Evolutionary conservation across 495 filamentous ascomycete genomes (phyloP).

Genomic region (Bacidia rubella): DNA sequence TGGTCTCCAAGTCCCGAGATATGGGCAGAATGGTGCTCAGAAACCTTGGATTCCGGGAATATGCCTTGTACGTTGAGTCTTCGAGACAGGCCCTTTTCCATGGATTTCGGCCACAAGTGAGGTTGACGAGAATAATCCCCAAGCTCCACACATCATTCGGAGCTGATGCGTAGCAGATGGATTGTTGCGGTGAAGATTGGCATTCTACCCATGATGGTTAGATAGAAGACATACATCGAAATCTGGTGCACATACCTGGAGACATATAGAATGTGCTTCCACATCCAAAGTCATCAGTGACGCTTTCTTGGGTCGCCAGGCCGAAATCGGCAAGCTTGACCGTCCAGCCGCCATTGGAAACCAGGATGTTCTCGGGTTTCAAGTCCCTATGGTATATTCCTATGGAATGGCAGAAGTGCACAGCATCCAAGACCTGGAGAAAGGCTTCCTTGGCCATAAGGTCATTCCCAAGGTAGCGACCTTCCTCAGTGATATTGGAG

Average conservation of each 20-base stretch:
- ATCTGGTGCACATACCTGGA: constrained; percentile 67
- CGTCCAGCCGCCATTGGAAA: constrained; percentile 71
- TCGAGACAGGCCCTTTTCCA: constrained; percentile 92
- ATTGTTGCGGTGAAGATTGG: constrained; percentile 68
- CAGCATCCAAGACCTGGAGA: constrained; percentile 94
- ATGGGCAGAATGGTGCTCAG: constrained; percentile 86
- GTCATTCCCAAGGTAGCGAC: constrained; percentile 89
- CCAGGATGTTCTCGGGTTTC: constrained; percentile 96
- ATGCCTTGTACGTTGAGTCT: constrained; percentile 93
- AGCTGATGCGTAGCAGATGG: constrained; percentile 73
- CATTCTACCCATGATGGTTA: constrained; percentile 53
- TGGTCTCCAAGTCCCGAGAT: constrained; percentile 77
- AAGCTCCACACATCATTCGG: constrained; percentile 98
- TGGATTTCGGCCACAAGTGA: constrained; percentile 95
- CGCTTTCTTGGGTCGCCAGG: constrained; percentile 68
- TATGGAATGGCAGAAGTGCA: constrained; percentile 81
- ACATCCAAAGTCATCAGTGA: constrained; percentile 91
- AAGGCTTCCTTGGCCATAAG: constrained; percentile 73
- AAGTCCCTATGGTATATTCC: constrained; percentile 97
- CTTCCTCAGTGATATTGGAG: constrained; percentile 88
- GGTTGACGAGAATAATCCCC: constrained; percentile 92
- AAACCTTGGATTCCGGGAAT: constrained; percentile 72
- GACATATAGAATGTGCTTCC: constrained; percentile 99
- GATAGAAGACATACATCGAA: constrained; percentile 20
- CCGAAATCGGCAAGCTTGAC: constrained; percentile 98